phyloP scores from a whole-genome alignment of 2,329 filamentous ascomycete genomes.

The Elsinoe australis region DNA sequence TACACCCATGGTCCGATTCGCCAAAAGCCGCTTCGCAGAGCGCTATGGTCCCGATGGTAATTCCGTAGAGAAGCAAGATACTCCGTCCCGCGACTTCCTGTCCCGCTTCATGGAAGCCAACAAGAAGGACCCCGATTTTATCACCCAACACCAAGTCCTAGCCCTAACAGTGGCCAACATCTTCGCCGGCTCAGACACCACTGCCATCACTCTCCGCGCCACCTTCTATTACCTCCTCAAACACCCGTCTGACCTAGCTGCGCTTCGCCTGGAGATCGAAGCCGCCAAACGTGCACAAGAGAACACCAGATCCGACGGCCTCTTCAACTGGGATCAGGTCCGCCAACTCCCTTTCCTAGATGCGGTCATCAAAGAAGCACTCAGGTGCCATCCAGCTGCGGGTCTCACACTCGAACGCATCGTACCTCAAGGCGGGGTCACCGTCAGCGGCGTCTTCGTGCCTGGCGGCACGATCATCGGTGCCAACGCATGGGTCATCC shows the following conservation, averaged over 20 bases:
- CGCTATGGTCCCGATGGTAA: neutral
- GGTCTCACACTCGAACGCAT: slow-evolving; percentile 8
- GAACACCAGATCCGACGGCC: neutral
- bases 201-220: slow-evolving; percentile 29
- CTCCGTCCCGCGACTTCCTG: slow-evolving; percentile 26
- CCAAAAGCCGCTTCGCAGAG: neutral
- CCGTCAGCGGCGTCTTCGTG: slow-evolving; percentile 18
- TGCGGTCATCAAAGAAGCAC: slow-evolving; percentile 9
- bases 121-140: slow-evolving; percentile 24
- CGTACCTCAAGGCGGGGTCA: neutral
- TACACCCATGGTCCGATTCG: neutral
- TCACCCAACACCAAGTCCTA: slow-evolving; percentile 23
- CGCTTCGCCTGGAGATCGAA: neutral
- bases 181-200: slow-evolving; percentile 30
- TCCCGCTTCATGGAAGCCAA: slow-evolving; percentile 25
- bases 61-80: slow-evolving; percentile 19
- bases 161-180: slow-evolving; percentile 21
- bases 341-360: slow-evolving; percentile 1
- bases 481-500: slow-evolving; percentile 17
- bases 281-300: neutral
- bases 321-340: slow-evolving; percentile 3
- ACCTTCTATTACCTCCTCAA: slow-evolving; percentile 30
- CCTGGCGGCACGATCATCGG: slow-evolving; percentile 19
- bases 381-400: slow-evolving; percentile 1
- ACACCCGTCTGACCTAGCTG: too few relatives aligned